Percentiles rank a stretch among this genome's conserved stretches.
phyloP scores from a whole-genome alignment of 208 protist species.

The Trypanosoma platydactyli region DNA sequence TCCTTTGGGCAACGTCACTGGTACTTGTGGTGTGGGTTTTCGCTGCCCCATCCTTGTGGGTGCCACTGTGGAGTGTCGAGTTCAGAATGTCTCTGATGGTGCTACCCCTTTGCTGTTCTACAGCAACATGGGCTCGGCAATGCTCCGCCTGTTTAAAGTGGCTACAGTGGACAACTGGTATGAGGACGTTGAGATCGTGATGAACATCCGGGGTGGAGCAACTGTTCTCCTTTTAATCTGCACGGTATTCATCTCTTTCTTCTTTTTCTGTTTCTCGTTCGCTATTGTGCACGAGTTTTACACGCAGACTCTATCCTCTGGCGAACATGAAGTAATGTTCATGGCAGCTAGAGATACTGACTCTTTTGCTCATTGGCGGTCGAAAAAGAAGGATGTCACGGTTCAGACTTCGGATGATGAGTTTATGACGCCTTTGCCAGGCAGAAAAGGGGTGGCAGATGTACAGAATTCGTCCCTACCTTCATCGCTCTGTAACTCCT shows the following conservation, averaged over 20 bases:
- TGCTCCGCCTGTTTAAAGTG: constrained; percentile 43
- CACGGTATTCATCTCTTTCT: constrained; percentile 27
- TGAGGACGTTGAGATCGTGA: constrained; percentile 39
- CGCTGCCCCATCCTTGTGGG: constrained; percentile 14
- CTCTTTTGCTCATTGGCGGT: neutral
- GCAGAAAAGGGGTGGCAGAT: neutral
- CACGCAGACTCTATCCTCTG: neutral
- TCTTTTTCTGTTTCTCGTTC: constrained; percentile 5
- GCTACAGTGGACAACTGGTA: constrained; percentile 49
- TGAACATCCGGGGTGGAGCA: constrained; percentile 39
- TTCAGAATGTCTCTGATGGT: neutral
- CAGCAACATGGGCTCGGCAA: constrained; percentile 35
- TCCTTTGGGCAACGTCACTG: neutral
- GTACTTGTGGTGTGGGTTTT: constrained; percentile 10
- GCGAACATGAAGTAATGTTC: neutral
- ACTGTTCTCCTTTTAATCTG: constrained; percentile 39
- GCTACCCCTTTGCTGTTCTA: constrained; percentile 27
- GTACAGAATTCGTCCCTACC: neutral
- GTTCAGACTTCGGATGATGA: constrained; percentile 2
- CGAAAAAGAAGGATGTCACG: neutral
- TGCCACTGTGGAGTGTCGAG: constrained; percentile 26
- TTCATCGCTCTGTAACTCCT: constrained; percentile 3
- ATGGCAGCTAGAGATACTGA: neutral
- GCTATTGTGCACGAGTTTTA: constrained; percentile 19
- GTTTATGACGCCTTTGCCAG: neutral